phyloP scores from a whole-genome alignment of 1,284 basidiomycete species.

The Athelia sp. region DNA sequence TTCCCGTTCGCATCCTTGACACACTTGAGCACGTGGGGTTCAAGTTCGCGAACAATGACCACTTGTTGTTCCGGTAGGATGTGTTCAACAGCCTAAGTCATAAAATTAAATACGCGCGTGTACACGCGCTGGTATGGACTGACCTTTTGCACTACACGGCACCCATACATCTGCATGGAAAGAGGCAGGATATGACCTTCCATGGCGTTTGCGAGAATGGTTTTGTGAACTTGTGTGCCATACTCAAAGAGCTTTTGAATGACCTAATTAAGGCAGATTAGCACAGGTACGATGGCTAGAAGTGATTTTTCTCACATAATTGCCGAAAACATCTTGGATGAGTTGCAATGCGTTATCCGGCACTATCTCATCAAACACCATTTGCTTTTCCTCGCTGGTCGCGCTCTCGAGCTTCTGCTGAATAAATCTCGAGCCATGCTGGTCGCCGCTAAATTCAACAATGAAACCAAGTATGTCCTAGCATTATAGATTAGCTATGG shows the following conservation, averaged over 20 bases:
- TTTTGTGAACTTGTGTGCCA: conserved; percentile 76
- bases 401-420: conserved; percentile 82
- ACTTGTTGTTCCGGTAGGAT: conserved; percentile 76
- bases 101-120: too few species aligned
- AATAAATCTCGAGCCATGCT: conserved; percentile 90
- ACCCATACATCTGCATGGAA: conserved; percentile 94
- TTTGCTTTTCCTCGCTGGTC: conserved; percentile 71
- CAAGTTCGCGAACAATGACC: conserved; percentile 75
- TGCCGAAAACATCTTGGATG: conserved; percentile 95
- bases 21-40: conserved; percentile 79
- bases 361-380: conserved; percentile 89
- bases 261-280: conserved; percentile 44
- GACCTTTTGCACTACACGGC: conserved; percentile 87
- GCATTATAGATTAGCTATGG: background rate
- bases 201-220: conserved; percentile 70
- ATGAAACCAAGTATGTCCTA: conserved; percentile 86
- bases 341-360: conserved; percentile 73
- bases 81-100: conserved; percentile 75
- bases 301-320: conserved; percentile 68
- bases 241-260: conserved; percentile 95
- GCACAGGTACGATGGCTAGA: conserved; percentile 5
- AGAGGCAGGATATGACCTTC: conserved; percentile 76
- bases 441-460: conserved; percentile 92
- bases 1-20: conserved; percentile 95
- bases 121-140: background rate